Evolutionary conservation across 805 yeast genomes (phyloP).

Genomic region (Candida quercuum): DNA sequence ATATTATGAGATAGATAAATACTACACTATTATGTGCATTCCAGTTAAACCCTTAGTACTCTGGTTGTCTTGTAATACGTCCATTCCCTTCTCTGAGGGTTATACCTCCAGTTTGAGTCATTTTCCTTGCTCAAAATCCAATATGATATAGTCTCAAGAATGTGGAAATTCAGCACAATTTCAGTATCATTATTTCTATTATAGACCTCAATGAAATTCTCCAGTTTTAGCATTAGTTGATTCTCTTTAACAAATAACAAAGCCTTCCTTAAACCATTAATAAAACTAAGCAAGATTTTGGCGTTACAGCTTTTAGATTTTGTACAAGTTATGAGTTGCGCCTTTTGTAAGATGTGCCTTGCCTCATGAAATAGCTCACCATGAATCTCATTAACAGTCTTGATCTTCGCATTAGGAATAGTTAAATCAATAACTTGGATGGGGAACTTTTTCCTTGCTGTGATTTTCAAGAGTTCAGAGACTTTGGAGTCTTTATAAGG

Average conservation of each 20-base stretch:
- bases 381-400: constrained; percentile 10
- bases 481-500: constrained; percentile 12
- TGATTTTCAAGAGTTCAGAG: constrained; percentile 9
- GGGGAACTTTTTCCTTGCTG: constrained; percentile 13
- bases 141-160: constrained; percentile 6
- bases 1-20: no score
- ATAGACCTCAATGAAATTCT: constrained; percentile 1
- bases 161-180: not conserved
- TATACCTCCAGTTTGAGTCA: constrained; percentile 8
- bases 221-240: not conserved
- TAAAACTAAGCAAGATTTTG: constrained; percentile 9
- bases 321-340: constrained; percentile 19
- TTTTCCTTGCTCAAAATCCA: constrained; percentile 3
- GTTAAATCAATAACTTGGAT: constrained; percentile 10
- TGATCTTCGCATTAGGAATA: constrained; percentile 5
- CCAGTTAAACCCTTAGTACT: constrained; percentile 9
- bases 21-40: no score
- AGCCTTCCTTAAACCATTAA: constrained; percentile 1
- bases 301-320: constrained; percentile 18
- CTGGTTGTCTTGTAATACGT: constrained; percentile 3
- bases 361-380: constrained; percentile 23
- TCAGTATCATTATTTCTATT: constrained; percentile 3
- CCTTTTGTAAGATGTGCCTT: constrained; percentile 18
- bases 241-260: not conserved
- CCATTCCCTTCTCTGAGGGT: constrained; percentile 4